Base-by-base conservation (phyloP, 768 basidiomycete species). In the Lactarius tabidus region DNA sequence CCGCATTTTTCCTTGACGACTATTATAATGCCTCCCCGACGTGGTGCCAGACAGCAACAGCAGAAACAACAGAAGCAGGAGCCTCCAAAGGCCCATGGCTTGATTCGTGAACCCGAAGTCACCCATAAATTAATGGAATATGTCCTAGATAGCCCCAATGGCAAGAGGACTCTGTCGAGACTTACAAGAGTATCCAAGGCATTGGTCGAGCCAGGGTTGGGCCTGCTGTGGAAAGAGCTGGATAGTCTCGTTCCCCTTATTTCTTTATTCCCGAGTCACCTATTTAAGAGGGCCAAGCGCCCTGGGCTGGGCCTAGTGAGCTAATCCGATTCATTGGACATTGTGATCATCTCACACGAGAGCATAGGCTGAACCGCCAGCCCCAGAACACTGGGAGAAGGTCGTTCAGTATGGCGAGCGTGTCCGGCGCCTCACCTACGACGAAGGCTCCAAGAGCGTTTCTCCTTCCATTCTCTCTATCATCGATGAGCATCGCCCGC, bases 231-330 rank as follows among this genome's bases (percentile, higher is more conserved):
- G 90, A 84, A 82, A 72, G 90, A 92, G 70, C 77, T 92, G 62
- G 89, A 91, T 73, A 89, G 88, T 15, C 78, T 91, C 65, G 76
- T 85, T 54, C 90, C 90, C 12, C 78, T 92, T 63, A 78, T 91
- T 63, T 85, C 86, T 39, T 73, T 91, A 61, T 91, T 92, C 73
- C 90, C 90, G 17, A 79, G 77, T 63, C 78, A 82, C 67, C 71
- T 91, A 68, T 77, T 91, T 75, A 89, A 85, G 76, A 89, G 85
- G 75, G 79, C 85, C 63, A 83, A 84, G 67, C 85, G 82, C 72
- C 90, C 90, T 57, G 89, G 89, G 57, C 76, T 90, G 67, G 90
- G 90, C 73, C 79, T 92, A 79, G 90, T 91, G 72, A 72, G 90
- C 56, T 58, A 38, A 57, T 45, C 39, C 14, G 23, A 10, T 38